Evolutionary conservation across 140 eudicot species (phyloP).

Genomic region (Bidens hawaiensis): DNA sequence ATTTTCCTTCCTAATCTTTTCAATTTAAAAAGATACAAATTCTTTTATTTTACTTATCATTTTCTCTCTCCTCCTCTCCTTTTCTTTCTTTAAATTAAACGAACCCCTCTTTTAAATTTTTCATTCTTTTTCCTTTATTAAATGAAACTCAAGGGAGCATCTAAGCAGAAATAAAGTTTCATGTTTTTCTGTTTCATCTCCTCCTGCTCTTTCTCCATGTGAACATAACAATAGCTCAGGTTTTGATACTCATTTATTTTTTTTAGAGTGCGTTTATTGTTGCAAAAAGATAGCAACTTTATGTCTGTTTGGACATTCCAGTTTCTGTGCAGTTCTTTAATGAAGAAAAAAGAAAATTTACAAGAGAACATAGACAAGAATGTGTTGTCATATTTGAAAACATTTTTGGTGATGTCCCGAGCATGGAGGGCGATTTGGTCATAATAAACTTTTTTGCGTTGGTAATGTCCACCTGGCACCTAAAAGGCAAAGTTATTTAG

Average conservation of each 20-base stretch:
- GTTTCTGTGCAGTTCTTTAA: constrained; percentile 39
- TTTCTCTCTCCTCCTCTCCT: no score
- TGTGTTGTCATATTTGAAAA: constrained; percentile 63
- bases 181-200: constrained; percentile 69
- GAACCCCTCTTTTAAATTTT: no score
- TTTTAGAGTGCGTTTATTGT: neutral
- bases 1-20: no score
- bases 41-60: no score
- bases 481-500: constrained; percentile 9
- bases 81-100: no score
- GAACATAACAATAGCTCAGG: constrained; percentile 43
- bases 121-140: no score
- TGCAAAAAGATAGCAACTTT: constrained; percentile 10
- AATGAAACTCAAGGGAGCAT: constrained; percentile 53
- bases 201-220: constrained; percentile 68
- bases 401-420: constrained; percentile 61
- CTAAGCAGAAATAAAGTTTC: constrained; percentile 47
- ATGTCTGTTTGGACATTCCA: constrained; percentile 28
- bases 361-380: constrained; percentile 71
- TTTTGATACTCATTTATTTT: constrained; percentile 13
- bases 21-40: no score
- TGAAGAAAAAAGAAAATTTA: constrained; percentile 48
- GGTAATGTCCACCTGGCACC: constrained; percentile 43
- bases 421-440: constrained; percentile 60
- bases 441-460: constrained; percentile 88